phyloP scores from a whole-genome alignment of 345 rosid genomes.

The Gossypium turneri region DNA sequence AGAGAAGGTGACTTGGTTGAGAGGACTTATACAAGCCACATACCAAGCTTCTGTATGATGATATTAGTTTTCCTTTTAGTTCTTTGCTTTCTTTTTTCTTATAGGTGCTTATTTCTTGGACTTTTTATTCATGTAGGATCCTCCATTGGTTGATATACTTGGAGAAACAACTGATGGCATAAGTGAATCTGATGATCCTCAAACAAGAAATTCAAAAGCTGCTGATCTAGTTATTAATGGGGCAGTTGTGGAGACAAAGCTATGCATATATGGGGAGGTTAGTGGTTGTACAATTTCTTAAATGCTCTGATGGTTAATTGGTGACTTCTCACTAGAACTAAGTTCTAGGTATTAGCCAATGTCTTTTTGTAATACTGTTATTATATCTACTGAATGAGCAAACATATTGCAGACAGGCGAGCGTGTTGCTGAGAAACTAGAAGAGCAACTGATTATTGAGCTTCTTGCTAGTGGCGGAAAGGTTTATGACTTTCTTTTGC shows the following conservation, averaged over 20 bases:
- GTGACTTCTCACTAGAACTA: background rate
- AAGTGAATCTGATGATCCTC: conserved; percentile 39
- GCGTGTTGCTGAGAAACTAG: conserved; percentile 38
- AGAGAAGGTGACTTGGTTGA: conserved; percentile 79
- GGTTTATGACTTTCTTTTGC: conserved; percentile 46
- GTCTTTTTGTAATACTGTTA: conserved; percentile 9
- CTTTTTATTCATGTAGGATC: conserved; percentile 45
- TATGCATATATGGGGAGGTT: conserved; percentile 77
- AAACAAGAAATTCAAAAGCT: conserved; percentile 39
- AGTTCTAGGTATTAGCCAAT: conserved; percentile 12
- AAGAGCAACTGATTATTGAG: conserved; percentile 68
- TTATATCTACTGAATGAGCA: conserved; percentile 14
- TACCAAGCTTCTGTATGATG: conserved; percentile 89
- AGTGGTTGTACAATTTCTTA: conserved; percentile 25
- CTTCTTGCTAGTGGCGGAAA: conserved; percentile 88
- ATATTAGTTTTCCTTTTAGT: conserved; percentile 16
- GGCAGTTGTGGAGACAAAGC: conserved; percentile 68
- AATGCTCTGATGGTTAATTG: conserved; percentile 8
- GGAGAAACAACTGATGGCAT: conserved; percentile 42
- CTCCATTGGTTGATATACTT: conserved; percentile 61
- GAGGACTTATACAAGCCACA: conserved; percentile 79
- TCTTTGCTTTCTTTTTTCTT: conserved; percentile 9
- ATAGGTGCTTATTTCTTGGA: conserved; percentile 14
- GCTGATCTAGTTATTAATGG: conserved; percentile 82
- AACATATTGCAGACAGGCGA: conserved; percentile 45